These are phyloP conservation scores for Leucocoprinus sp. DNA, from an alignment of 768 basidiomycete genomes.

Conservation along the genomic window DNA sequence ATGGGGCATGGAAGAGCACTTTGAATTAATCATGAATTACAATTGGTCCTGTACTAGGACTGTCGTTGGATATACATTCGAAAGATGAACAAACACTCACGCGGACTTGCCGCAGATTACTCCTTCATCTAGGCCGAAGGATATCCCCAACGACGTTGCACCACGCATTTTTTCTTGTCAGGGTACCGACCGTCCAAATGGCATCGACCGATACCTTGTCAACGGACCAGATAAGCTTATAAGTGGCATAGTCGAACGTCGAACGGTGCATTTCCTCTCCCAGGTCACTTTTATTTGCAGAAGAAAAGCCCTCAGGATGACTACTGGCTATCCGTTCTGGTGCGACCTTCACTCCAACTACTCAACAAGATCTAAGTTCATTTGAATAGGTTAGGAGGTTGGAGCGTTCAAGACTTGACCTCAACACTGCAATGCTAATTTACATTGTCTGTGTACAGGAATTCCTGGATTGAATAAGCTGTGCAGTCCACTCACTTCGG, in stretches of 20 bases:
- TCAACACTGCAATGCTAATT: constrained; percentile 10
- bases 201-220: neutral
- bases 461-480: constrained; percentile 56
- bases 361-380: neutral
- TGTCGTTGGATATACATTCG: no score
- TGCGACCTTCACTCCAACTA: constrained; percentile 18
- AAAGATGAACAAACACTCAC: no score
- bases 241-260: constrained; percentile 1
- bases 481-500: neutral
- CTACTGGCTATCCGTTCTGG: constrained; percentile 43
- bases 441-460: constrained; percentile 25
- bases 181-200: neutral
- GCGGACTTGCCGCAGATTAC: no score
- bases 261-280: neutral
- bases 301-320: constrained; percentile 22
- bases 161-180: neutral
- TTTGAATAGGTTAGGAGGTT: constrained; percentile 55
- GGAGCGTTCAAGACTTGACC: constrained; percentile 15
- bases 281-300: neutral
- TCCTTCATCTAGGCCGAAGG: no score
- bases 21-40: no score
- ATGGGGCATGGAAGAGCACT: no score
- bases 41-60: neutral
- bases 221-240: neutral
- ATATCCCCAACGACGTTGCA: no score